These are phyloP conservation scores for Podospora pseudoanserina DNA, from an alignment of 495 filamentous ascomycete genomes.

Conservation along the genomic window DNA sequence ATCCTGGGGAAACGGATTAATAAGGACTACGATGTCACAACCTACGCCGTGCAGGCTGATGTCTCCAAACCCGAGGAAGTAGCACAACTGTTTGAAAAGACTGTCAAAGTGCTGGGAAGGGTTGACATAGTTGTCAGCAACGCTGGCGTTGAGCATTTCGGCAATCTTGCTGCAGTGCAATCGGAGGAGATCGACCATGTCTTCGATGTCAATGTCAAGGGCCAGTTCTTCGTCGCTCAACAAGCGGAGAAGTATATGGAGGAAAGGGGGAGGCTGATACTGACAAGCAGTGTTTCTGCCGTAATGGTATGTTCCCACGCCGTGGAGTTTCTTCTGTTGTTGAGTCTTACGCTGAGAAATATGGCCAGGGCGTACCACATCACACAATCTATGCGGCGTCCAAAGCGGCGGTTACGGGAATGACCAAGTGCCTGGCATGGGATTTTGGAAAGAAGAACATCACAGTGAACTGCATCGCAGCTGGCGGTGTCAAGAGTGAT, in stretches of 20 bases:
- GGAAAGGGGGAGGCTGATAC: conserved; percentile 1
- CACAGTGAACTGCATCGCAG: conserved; percentile 11
- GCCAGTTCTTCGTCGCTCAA: conserved; percentile 14
- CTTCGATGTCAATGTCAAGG: conserved; percentile 13
- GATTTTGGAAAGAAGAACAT: conserved; percentile 6
- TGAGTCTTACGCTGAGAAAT: not conserved
- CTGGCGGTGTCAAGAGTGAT: conserved; percentile 10
- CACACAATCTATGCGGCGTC: conserved; percentile 14
- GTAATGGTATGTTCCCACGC: not conserved
- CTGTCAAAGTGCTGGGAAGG: not conserved
- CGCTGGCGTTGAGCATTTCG: not conserved
- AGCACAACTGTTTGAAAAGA: not conserved
- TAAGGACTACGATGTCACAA: not conserved
- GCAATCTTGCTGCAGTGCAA: not conserved
- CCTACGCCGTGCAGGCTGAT: not conserved
- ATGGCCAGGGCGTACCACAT: conserved; percentile 1
- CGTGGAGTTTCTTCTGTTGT: not conserved
- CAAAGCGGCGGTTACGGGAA: conserved; percentile 9
- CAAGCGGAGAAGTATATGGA: conserved; percentile 5
- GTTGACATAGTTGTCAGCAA: not conserved
- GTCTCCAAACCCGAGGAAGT: not conserved
- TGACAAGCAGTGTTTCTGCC: not conserved
- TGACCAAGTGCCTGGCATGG: conserved; percentile 10
- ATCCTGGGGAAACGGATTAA: not conserved
- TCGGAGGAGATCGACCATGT: conserved; percentile 5